A percentile compares a stretch with the other conserved stretches of the same genome.
These are phyloP conservation scores for Chionographis japonica DNA, from an alignment of 106 monocot species.

Conservation along the genomic window DNA sequence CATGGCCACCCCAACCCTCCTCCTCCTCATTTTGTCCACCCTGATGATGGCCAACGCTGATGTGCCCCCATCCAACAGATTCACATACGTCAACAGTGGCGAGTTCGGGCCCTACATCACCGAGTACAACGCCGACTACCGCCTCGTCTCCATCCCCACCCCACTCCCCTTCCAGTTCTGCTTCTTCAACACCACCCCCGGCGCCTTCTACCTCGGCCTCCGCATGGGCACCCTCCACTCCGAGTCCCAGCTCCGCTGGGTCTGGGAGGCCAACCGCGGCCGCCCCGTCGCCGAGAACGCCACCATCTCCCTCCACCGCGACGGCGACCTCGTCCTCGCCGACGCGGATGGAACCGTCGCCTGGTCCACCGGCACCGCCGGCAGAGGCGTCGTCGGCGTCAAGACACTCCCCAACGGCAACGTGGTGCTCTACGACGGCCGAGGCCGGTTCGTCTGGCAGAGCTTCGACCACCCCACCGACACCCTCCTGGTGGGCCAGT, in stretches of 20 bases:
- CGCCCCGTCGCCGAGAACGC: slow-evolving; percentile 18
- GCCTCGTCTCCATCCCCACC: slow-evolving; percentile 4
- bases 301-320: slow-evolving; percentile 17
- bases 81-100: slow-evolving; percentile 40
- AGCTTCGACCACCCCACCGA: slow-evolving; percentile 39
- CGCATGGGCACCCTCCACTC: slow-evolving; percentile 20
- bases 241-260: slow-evolving; percentile 17
- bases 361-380: slow-evolving; percentile 24
- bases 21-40: not conserved
- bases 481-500: slow-evolving; percentile 25
- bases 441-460: slow-evolving; percentile 17
- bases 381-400: slow-evolving; percentile 21
- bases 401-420: slow-evolving; percentile 20
- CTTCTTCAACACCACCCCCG: slow-evolving; percentile 32
- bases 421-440: slow-evolving; percentile 14
- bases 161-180: slow-evolving; percentile 17
- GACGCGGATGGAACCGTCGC: slow-evolving; percentile 15
- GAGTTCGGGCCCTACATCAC: slow-evolving; percentile 39
- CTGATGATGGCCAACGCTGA: not conserved
- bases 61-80: slow-evolving; percentile 16
- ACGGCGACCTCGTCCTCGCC: slow-evolving; percentile 29
- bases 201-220: slow-evolving; percentile 16
- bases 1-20: slow-evolving; percentile 2
- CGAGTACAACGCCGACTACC: slow-evolving; percentile 41
- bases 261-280: slow-evolving; percentile 37